A percentile compares a stretch with the other conserved stretches of the same genome.
Evolutionary conservation across 768 basidiomycete species (phyloP).

Genomic region (Candolleomyces efflorescens): DNA sequence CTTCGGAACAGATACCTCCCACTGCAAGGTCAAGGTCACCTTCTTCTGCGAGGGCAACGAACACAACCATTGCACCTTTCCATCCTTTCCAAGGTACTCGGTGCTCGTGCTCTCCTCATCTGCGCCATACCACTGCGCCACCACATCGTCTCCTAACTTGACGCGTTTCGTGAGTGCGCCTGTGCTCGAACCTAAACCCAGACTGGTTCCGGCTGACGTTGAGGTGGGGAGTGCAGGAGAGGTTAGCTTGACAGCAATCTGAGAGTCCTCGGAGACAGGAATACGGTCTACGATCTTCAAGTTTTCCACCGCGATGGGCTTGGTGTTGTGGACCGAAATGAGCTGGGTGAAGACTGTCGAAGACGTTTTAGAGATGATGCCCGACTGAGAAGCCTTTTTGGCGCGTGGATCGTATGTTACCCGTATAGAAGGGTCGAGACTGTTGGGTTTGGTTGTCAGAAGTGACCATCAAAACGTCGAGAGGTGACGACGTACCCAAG

Average conservation of each 20-base stretch:
- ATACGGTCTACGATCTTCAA: conserved; percentile 39
- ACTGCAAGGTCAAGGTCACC: conserved; percentile 31
- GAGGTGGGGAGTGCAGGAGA: conserved; percentile 18
- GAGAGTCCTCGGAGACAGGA: conserved; percentile 32
- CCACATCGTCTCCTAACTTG: conserved; percentile 21
- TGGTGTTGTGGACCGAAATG: conserved; percentile 38
- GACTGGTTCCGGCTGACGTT: background rate
- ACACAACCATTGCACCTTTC: conserved; percentile 29
- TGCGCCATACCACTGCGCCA: conserved; percentile 35
- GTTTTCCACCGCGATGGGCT: conserved; percentile 22
- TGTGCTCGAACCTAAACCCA: background rate
- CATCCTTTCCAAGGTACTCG: conserved; percentile 25
- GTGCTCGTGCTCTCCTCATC: conserved; percentile 23
- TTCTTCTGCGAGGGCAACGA: conserved; percentile 24
- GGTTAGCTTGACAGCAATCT: conserved; percentile 38
- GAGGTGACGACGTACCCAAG: conserved; percentile 31
- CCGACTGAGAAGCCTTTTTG: conserved; percentile 27
- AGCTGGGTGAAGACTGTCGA: conserved; percentile 29
- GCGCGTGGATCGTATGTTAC: conserved; percentile 34
- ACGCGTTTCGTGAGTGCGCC: conserved; percentile 15
- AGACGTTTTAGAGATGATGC: conserved; percentile 31
- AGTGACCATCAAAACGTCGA: background rate
- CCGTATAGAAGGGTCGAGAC: conserved; percentile 36
- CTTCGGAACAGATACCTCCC: conserved; percentile 29
- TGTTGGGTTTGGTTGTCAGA: conserved; percentile 7